Percentiles rank a stretch among this genome's conserved stretches.
phyloP scores from a whole-genome alignment of 768 basidiomycete genomes.

The Termitomyces sp. region DNA sequence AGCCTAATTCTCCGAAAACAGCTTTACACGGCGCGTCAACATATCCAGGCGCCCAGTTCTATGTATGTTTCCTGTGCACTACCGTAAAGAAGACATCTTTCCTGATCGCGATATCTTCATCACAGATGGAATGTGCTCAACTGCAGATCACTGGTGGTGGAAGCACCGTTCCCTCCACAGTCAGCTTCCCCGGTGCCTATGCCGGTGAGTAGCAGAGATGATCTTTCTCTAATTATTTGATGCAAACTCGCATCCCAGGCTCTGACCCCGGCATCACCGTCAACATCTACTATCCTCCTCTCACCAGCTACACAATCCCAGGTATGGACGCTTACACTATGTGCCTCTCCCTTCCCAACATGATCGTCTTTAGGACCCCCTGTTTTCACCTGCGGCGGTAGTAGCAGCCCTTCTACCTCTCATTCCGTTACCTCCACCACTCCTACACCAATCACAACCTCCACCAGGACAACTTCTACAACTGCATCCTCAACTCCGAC shows the following conservation, averaged over 20 bases:
- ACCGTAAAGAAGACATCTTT: not conserved
- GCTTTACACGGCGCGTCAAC: conserved; percentile 42
- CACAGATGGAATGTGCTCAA: conserved; percentile 49
- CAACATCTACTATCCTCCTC: conserved; percentile 43
- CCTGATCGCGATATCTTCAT: not conserved
- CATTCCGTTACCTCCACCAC: not conserved
- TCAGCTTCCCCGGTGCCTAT: conserved; percentile 50
- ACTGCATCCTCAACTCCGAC: conserved; percentile 20
- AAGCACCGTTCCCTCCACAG: conserved; percentile 39
- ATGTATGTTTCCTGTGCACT: conserved; percentile 30
- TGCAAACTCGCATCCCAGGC: conserved; percentile 20
- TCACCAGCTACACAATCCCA: conserved; percentile 41
- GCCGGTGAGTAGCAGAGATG: conserved; percentile 22
- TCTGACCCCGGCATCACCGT: conserved; percentile 45
- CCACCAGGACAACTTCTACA: conserved; percentile 16
- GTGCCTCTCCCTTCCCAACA: not conserved
- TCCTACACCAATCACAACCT: not conserved
- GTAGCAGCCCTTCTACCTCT: conserved; percentile 17
- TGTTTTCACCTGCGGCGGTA: conserved; percentile 34
- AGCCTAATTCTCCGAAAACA: conserved; percentile 13
- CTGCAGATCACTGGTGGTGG: conserved; percentile 46
- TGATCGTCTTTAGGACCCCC: conserved; percentile 28
- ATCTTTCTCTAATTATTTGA: not conserved
- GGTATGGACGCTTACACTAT: conserved; percentile 21
- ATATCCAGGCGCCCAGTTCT: conserved; percentile 60